Evolutionary conservation across 768 basidiomycete species (phyloP), one percentile per base, ranked within the genome.

Genomic region (Lentinus tigrinus): DNA sequence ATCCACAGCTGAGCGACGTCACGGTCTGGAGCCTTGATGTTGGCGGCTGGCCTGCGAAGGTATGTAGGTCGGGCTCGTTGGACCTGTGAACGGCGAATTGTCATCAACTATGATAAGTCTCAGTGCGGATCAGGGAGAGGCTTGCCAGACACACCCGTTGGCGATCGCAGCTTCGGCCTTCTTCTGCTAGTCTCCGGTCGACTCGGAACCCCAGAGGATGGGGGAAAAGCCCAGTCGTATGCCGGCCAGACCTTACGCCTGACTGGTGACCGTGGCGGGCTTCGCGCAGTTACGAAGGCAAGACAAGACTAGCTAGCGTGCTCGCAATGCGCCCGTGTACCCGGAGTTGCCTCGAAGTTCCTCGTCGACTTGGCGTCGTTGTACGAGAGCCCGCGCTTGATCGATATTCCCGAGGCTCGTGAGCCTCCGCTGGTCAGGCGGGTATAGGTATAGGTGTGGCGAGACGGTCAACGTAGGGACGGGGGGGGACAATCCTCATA

Each of bases 321-420:
- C 31, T 31, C 31, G 31, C 11, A 11, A 27, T 10, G 51, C 54
- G 54, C 42, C 6, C 31, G 31, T n/a, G n/a, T 31, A 68, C 65
- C 47, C 39, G 43, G 21, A n/a, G 40, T 37, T 61, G n/a, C n/a
- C n/a, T n/a, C n/a, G 59, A 66, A 66, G 27, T 36, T n/a, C 16
- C 36, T 43, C 10, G 63, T 59, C 23, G 57, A 47, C 7, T 34
- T 31, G n/a, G 46, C 54, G 47, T 64, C 56, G 50, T 68, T 68
- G 63, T 58, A 68, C 17, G 64, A 58, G n/a, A 68, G 52, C 43
- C 67, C 67, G 55, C 65, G 63, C 63, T 68, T 68, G 52, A 47
- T 60, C 6, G 31, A n/a, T n/a, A n/a, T n/a, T n/a, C n/a, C n/a
- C n/a, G n/a, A n/a, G n/a, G n/a, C n/a, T n/a, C n/a, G 31, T 31